Percentiles rank a stretch among this genome's conserved stretches.
Conservation (phyloP, 345 rosid species). For the Abelmoschus esculentus region DNA sequence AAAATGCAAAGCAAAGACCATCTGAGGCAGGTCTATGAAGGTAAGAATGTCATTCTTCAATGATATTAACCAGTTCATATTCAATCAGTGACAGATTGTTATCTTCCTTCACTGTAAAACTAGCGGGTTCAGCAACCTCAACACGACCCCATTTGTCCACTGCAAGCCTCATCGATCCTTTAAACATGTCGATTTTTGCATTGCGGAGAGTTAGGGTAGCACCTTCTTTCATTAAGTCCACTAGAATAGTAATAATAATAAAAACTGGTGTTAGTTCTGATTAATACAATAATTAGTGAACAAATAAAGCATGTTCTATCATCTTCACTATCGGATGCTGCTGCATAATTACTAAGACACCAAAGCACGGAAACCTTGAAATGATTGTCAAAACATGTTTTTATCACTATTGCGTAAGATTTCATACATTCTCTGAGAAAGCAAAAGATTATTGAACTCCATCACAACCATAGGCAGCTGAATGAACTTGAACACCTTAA, state of each 20-base stretch:
- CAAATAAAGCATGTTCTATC: background rate
- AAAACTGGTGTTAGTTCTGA: conserved; percentile 6
- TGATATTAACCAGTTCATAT: conserved; percentile 61
- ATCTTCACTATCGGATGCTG: background rate
- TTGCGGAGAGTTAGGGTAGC: conserved; percentile 52
- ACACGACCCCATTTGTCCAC: conserved; percentile 62
- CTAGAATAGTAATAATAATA: conserved; percentile 25
- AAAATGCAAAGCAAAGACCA: conserved; percentile 3
- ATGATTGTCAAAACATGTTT: background rate
- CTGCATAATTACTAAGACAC: background rate
- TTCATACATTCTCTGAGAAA: background rate
- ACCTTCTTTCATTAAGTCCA: conserved; percentile 78
- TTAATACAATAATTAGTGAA: background rate
- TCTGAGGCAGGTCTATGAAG: background rate
- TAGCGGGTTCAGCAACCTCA: conserved; percentile 53
- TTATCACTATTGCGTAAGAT: background rate
- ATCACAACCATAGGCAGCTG: background rate
- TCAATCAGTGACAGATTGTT: conserved; percentile 67
- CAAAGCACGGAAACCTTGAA: background rate
- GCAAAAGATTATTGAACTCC: background rate
- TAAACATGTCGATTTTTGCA: conserved; percentile 65
- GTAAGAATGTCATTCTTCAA: conserved; percentile 36
- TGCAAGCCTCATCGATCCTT: conserved; percentile 78
- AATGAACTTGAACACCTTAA: background rate
- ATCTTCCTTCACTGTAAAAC: conserved; percentile 65